Evolutionary conservation across 2,329 filamentous ascomycete species (phyloP).

Genomic region (Purpureocillium lavendulum): DNA sequence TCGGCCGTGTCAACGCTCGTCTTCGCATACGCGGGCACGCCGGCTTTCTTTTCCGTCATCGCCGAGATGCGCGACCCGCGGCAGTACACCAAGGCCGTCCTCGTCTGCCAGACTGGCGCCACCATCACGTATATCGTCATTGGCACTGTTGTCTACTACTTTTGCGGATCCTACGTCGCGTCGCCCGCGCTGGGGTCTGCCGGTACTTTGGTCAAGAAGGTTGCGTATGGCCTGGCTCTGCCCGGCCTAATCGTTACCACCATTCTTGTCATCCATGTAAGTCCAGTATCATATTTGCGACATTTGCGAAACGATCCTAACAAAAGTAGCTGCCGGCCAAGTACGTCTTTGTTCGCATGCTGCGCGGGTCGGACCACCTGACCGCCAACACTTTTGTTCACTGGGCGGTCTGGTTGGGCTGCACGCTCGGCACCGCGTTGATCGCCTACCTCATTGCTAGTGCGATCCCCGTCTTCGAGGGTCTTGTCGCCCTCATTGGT

Average conservation of each 20-base stretch:
- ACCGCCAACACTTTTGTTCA: constrained; percentile 15
- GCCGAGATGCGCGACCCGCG: constrained; percentile 24
- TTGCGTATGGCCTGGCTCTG: constrained; percentile 32
- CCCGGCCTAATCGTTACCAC: constrained; percentile 19
- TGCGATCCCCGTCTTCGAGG: constrained; percentile 26
- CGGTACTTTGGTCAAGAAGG: constrained; percentile 30
- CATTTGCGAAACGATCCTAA: no score
- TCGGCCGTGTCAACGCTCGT: constrained; percentile 21
- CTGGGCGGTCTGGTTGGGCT: constrained; percentile 20
- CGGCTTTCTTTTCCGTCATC: constrained; percentile 22
- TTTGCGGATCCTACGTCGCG: constrained; percentile 34
- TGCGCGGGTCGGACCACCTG: constrained; percentile 20
- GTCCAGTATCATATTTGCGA: constrained; percentile 8
- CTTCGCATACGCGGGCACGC: constrained; percentile 28
- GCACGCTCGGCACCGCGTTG: constrained; percentile 9
- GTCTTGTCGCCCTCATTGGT: constrained; percentile 13
- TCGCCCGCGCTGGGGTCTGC: constrained; percentile 39
- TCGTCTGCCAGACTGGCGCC: constrained; percentile 16
- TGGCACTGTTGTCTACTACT: constrained; percentile 33
- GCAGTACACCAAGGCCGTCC: constrained; percentile 17
- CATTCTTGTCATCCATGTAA: constrained; percentile 16
- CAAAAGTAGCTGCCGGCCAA: constrained; percentile 14
- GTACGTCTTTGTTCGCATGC: constrained; percentile 19
- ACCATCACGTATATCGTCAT: constrained; percentile 24
- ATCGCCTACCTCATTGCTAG: constrained; percentile 14